Base-by-base conservation (phyloP, 2,329 filamentous ascomycete genomes). In the Neurospora crassa region DNA sequence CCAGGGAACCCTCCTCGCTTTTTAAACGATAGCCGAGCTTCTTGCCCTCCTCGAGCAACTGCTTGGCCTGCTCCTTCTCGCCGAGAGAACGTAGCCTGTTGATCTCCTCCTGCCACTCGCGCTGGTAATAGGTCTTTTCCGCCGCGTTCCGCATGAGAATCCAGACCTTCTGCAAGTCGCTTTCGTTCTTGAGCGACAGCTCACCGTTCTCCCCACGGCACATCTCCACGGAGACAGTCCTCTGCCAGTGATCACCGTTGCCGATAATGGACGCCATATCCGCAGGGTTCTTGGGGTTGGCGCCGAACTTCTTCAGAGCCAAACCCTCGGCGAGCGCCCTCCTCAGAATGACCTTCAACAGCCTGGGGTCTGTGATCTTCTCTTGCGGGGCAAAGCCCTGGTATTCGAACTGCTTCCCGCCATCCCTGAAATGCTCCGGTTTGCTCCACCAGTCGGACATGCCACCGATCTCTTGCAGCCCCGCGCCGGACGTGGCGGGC, bases 381-480 rank as follows among this genome's bases (percentile, higher is more conserved):
- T 79, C 76, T 6, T 75, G 71, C 43, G 79, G 79, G 68, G 78
- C 75, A 74, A 88, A 89, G 2, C 82, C 81, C 18, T 76, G 76
- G 73, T 86, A 84, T 37, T 37, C 53, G 29, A 63, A 63, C 53
- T 63, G 53, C 68, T 81, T 76, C 75, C 82, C 83, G 72, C 82
- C 82, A 45, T 79, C 71, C 67, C 81, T 81, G 86, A 87, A 89
- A 76, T 88, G 82, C n/a, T 81, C 81, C n/a, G 80, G 79, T 69
- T 81, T 78, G 8, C 87, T 82, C 86, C 87, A 89, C 87, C 86
- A 89, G 37, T 78, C 79, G 42, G 79, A 79, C 45, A 87, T 72
- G 1, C 83, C 80, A 53, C 82, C 83, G 14, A 88, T 82, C 68
- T 83, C 80, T 72, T 85, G 82, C 2, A 89, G 80, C 0, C 80